These are phyloP conservation scores for Aspergillus fumigatiaffinis DNA, from an alignment of 2,329 filamentous ascomycete species.

Conservation along the genomic window DNA sequence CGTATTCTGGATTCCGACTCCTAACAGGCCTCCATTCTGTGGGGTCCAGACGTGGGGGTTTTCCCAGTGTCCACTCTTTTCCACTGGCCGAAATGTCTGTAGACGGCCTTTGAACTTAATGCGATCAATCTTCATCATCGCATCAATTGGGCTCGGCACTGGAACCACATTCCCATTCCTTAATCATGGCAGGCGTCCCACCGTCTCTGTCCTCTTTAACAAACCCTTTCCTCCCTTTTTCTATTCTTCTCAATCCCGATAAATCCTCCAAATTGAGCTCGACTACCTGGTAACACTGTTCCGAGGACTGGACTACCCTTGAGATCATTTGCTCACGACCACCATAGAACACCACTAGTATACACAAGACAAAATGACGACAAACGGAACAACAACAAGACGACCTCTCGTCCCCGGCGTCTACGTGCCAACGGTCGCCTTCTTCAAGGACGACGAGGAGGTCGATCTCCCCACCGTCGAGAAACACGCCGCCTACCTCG, in stretches of 20 bases:
- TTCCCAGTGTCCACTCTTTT: not conserved
- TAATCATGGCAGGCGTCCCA: slow-evolving; percentile 3
- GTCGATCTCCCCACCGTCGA: slow-evolving; percentile 61
- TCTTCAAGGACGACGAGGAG: slow-evolving; percentile 65
- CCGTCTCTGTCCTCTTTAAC: slow-evolving; percentile 1
- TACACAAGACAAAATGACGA: slow-evolving; percentile 15
- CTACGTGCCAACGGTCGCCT: slow-evolving; percentile 71
- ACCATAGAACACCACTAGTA: not conserved
- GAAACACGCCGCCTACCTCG: slow-evolving; percentile 63
- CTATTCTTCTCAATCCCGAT: not conserved
- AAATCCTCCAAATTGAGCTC: not conserved
- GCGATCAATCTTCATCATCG: slow-evolving; percentile 2
- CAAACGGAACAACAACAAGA: slow-evolving; percentile 15
- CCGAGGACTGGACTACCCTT: not conserved
- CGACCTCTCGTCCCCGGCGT: slow-evolving; percentile 48
- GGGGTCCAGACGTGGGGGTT: slow-evolving; percentile 12
- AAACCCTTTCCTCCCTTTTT: not conserved
- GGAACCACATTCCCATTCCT: not conserved
- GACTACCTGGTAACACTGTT: not conserved
- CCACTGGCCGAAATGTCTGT: not conserved
- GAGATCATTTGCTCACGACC: not conserved
- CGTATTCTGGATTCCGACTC: not conserved
- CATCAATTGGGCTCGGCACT: not conserved
- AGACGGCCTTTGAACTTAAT: not conserved
- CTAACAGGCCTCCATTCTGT: slow-evolving; percentile 7